Base-by-base conservation (phyloP, 2,329 filamentous ascomycete species). In the Lecanicillium sp. region DNA sequence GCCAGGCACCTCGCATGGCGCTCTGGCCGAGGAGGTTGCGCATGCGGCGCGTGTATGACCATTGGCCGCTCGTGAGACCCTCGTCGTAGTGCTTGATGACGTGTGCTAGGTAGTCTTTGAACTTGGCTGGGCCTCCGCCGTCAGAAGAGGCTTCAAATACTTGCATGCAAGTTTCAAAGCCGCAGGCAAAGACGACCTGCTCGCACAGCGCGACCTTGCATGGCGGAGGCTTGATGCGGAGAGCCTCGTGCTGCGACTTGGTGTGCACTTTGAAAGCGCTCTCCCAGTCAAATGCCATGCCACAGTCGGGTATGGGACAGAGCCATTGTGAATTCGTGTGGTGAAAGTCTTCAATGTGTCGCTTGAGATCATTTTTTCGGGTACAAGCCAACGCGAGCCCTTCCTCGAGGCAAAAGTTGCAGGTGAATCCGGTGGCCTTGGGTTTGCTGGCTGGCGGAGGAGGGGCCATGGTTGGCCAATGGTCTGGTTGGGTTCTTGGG, bases 271-370 rank as follows among this genome's bases (percentile, higher is more conserved):
- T 66, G 54, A 69, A 69, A 13, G 65, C 66, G 15, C 60, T 65
- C 46, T 66, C 62, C 62, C 65, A 69, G 50, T 71, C 68, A 45
- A 68, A 70, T 6, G 64, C 59, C 57, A 62, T 61, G 29, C 53
- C 51, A 46, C 68, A 71, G 17, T 60, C 63, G 1, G 58, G 59
- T 36, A 68, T 60, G 4, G 62, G 58, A 43, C 68, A 71, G 35
- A 59, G 57, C 65, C 65, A 71, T 42, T 68, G 62, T 4, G 64
- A 61, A 40, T 71, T 64, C 40, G 59, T 65, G 42, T 66, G 64
- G 47, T 71, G 68, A 37, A 68, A 69, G 43, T 68, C 61, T 39
- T 68, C 64, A 25, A 71, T 67, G 38, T 71, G 68, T 11, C 68
- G 61, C 47, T 69, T 69, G 34, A 71, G 52, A 41, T 71, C 68